Evolutionary conservation across 805 yeast genomes (phyloP), one percentile per base, ranked within the genome.

Genomic region (baker's yeast (Saccharomyces cerevisiae)): DNA sequence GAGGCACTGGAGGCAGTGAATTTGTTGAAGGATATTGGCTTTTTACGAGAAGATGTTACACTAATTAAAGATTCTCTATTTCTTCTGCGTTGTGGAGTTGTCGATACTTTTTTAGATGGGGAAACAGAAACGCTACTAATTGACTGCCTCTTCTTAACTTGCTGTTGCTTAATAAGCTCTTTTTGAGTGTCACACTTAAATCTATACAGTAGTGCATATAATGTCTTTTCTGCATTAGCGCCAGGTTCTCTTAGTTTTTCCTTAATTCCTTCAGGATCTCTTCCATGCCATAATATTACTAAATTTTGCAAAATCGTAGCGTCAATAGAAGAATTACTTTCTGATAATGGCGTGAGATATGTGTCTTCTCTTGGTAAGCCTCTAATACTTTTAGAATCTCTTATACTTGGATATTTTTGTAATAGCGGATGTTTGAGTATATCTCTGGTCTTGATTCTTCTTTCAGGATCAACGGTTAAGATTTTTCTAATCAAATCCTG

Each of bases 401-500:
- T 63, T 28, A 72, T 71, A 51, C 70, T 66, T 57, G 73, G 76
- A 73, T 94, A 89, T 70, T 89, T 89, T 47, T 75, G 79, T 59
- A 94, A 72, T 47, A 94, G 73, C 2, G 97, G 97, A 72, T 94
- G 99, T 27, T 70, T 75, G 56, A 89, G 72, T 54, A 94, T 88
- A 50, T 83, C 87, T 54, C 79, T 80, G 56, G 95, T 87, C 43
- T 83, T 79, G 59, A 94, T 90, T 71, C 99, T 80, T 46, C 82
- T 78, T 28, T 71, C 74, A 14, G 99, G 98, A 59, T 90, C 82
- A 4, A 91, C 95, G 26, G 81, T 81, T 55, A 94, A 77, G 87
- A 94, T 94, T 57, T 78, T 77, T 57, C 83, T 72, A 52, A 94
- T 86, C 58, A 94, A 78, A 70, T 94, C 97, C 65, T 82, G 83